Evolutionary conservation across 371 early-diverging fungal species (phyloP), one percentile per base, ranked within the genome.

Genomic region (Mucor saturninus): DNA sequence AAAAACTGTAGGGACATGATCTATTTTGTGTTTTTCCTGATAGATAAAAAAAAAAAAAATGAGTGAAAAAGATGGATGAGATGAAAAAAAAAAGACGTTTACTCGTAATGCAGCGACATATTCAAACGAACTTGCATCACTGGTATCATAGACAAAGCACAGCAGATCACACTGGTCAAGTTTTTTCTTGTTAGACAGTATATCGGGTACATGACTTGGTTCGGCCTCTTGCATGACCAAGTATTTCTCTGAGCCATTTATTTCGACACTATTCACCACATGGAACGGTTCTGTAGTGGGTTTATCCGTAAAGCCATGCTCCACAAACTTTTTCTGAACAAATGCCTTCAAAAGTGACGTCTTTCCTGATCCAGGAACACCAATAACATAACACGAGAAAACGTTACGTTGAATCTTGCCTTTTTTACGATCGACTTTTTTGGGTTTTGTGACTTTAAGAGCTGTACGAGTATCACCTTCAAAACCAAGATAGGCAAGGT

Each of bases 401-500:
- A 95, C 95, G 59, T 88, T 91, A 21, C 96, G 85, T 58, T 91
- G 92, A 11, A 91, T 86, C 49, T 90, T 93, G 38, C 93, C 95
- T 66, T 91, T 86, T 69, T 89, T 90, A 14, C 92, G 87, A 56
- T 93, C 91, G 30, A 86, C 73, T 65, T 85, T 83, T 49, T 84
- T 76, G 43, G 86, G 85, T 39, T 79, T 77, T 5, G 83, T 88
- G 14, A 92, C 77, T 54, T 89, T 86, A 30, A 94, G 76, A 2
- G 90, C 93, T 6, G 80, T 85, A 48, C 88, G 86, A 11, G 86
- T 87, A 57, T 93, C 92, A 15, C 92, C 93, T 40, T 91, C 88
- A 76, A 84, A 98, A 4, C 99, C 99, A 43, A 98, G 91, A 74
- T 97, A 97, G 3, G 96, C 97, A 61, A 98, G 80, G 65, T 97